Percentiles rank a stretch among this genome's conserved stretches.
Evolutionary conservation across 345 rosid genomes (phyloP).

Genomic region (Rubroshorea leprosula): DNA sequence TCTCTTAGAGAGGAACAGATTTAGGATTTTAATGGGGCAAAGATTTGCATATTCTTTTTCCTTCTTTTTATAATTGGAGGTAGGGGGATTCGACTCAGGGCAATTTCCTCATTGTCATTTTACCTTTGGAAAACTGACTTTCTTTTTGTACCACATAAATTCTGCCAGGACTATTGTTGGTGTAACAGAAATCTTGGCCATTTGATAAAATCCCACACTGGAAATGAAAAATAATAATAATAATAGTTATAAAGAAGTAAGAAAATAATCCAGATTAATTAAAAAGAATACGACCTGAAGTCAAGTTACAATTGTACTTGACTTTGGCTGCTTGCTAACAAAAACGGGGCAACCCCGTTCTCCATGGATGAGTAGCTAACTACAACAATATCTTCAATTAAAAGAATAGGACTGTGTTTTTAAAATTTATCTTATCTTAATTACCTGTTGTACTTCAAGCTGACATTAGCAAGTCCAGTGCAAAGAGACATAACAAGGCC

Average conservation of each 20-base stretch:
- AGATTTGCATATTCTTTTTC: too few species aligned
- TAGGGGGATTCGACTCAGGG: too few species aligned
- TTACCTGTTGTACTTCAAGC: constrained; percentile 18
- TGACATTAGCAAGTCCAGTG: constrained; percentile 19
- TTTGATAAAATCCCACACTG: constrained; percentile 22
- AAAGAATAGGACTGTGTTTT: too few species aligned
- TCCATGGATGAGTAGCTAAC: too few species aligned
- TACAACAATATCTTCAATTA: too few species aligned
- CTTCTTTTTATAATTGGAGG: too few species aligned
- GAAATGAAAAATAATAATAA: background rate
- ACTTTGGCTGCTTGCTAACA: too few species aligned
- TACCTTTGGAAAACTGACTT: constrained; percentile 12
- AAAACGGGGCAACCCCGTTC: too few species aligned
- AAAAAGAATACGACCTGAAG: too few species aligned
- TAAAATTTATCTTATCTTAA: background rate
- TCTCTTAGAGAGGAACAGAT: too few species aligned
- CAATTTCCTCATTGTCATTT: background rate
- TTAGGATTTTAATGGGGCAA: too few species aligned
- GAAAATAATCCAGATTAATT: background rate
- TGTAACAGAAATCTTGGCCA: constrained; percentile 18
- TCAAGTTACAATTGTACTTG: too few species aligned
- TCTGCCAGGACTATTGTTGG: constrained; percentile 14
- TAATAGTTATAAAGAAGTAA: background rate
- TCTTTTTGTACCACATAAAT: constrained; percentile 17
- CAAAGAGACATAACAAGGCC: constrained; percentile 19